Base-by-base conservation (phyloP, 2,329 filamentous ascomycete species). In the Colletotrichum theobromicola region DNA sequence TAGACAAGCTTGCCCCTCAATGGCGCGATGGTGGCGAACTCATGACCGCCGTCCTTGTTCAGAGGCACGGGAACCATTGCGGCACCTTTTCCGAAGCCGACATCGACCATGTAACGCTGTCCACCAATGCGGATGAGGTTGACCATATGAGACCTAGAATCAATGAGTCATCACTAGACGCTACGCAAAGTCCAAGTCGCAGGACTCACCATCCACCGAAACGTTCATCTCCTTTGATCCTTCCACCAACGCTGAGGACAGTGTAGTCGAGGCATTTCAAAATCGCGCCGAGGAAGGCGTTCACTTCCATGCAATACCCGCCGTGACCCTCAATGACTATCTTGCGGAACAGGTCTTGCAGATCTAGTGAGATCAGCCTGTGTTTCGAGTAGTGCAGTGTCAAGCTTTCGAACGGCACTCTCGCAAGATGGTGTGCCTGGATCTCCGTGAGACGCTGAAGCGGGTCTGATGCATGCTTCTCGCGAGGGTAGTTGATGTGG, bases 51-150 rank as follows among this genome's bases (percentile, higher is more conserved):
- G 1, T 79, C 68, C 37, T 34, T 71, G 35, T 34, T 42, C 7
- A 86, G 78, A 1, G 79, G 82, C 2, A 86, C 65, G 5, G 85
- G 85, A 1, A 75, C 60, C 30, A 79, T 76, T 6, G 84, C 74
- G 10, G 79, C 80, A 76, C 89, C 87, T 67, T 86, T 86, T 24
- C 91, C 92, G 77, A 92, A 93, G 30, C 89, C 91, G 16, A 93
- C 89, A 78, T 93, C 92, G 32, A 90, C 85, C 75, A 89, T 80
- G 79, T 88, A 89, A 55, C 83, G 82, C 57, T 84, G 83, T 28
- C 82, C 81, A 12, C 84, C 82, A 26, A 94, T 85, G 30, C 84
- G 88, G 61, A 93, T 87, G 69, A 93, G 86, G 77, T 91, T 89
- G 68, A 91, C 83, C 85, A 92, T 90, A 80, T 93, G 91, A 16